phyloP scores from a whole-genome alignment of 2,329 filamentous ascomycete genomes.

The Pezicula carpinea region DNA sequence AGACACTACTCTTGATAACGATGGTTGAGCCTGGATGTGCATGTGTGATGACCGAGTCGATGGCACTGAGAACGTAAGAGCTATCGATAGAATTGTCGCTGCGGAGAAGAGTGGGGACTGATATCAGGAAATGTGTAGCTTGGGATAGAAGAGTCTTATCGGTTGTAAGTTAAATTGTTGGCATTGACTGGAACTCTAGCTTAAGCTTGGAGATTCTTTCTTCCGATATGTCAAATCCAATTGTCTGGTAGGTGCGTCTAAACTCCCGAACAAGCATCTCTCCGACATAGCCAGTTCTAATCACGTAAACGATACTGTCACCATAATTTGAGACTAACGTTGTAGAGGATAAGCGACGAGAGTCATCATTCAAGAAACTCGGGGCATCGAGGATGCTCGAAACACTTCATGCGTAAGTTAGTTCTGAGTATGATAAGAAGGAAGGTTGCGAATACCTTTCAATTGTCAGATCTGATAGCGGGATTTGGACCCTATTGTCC shows the following conservation, averaged over 20 bases:
- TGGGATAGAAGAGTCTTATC: constrained; percentile 32
- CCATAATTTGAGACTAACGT: neutral
- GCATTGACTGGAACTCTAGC: constrained; percentile 23
- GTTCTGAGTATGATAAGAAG: too few relatives aligned
- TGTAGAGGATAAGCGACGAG: too few relatives aligned
- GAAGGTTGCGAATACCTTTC: too few relatives aligned
- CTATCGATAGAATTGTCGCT: constrained; percentile 43
- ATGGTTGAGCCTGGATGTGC: constrained; percentile 41
- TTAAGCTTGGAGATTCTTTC: constrained; percentile 32
- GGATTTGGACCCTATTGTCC: too few relatives aligned
- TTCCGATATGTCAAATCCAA: constrained; percentile 33
- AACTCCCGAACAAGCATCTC: constrained; percentile 33
- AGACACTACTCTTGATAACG: constrained; percentile 49
- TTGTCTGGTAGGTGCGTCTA: neutral
- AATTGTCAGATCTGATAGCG: too few relatives aligned
- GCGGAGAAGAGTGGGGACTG: constrained; percentile 46
- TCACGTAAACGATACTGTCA: constrained; percentile 39
- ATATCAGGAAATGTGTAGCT: constrained; percentile 48
- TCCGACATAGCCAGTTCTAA: constrained; percentile 50
- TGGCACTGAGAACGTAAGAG: constrained; percentile 40
- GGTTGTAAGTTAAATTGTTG: constrained; percentile 33
- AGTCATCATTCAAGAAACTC: too few relatives aligned
- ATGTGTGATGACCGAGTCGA: constrained; percentile 35
- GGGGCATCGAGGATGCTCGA: too few relatives aligned
- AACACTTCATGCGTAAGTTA: too few relatives aligned